Conservation (phyloP, 495 filamentous ascomycete genomes). For the Neurospora sublineolata region DNA sequence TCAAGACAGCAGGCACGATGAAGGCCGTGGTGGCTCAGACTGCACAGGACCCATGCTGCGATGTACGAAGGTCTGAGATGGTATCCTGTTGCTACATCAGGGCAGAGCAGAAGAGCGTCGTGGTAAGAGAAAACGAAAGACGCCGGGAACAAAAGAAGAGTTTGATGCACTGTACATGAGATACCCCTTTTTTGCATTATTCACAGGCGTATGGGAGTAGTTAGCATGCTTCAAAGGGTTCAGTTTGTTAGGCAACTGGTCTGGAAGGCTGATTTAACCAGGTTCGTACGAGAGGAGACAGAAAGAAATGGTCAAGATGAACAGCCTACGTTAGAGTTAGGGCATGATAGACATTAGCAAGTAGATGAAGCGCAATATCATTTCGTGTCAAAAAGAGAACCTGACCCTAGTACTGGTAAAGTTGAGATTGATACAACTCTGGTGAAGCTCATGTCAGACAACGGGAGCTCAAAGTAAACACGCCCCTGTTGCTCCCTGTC, state of each 20-base stretch:
- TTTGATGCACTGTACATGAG: not conserved
- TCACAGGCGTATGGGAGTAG: not conserved
- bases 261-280: not conserved
- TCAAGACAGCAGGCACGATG: not conserved
- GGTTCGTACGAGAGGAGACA: not conserved
- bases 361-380: not conserved
- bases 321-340: not conserved
- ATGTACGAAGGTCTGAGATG: not conserved
- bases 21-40: not conserved
- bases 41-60: not conserved
- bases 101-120: not conserved
- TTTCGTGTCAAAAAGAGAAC: not conserved
- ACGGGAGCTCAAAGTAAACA: not conserved
- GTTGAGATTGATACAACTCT: not conserved
- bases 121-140: not conserved
- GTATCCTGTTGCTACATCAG: not conserved
- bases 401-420: not conserved
- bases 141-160: not conserved
- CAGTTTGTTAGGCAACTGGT: not conserved
- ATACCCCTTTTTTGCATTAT: not conserved
- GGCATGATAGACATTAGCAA: not conserved
- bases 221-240: not conserved
- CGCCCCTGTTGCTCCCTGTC: not conserved
- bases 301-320: not conserved
- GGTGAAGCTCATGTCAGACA: not conserved